Conservation (phyloP, 371 early-diverging fungal species). For the Mucor plumbeus region DNA sequence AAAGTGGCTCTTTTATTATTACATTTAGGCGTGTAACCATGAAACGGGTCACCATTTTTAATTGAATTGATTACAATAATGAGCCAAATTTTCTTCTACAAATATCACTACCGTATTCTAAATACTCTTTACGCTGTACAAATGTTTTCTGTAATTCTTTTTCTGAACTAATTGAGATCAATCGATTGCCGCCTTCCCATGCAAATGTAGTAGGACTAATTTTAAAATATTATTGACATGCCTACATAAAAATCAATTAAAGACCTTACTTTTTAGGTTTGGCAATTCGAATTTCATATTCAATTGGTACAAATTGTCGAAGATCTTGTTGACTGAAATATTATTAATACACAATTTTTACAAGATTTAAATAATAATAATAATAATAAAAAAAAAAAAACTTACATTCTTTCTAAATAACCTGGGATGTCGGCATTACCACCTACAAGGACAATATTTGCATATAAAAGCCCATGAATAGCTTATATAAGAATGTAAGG, state of each 20-base stretch:
- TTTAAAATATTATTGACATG: background rate
- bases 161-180: constrained; percentile 50
- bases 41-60: background rate
- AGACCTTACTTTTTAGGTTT: constrained; percentile 64
- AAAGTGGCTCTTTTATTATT: background rate
- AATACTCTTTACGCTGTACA: constrained; percentile 63
- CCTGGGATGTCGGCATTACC: constrained; percentile 78
- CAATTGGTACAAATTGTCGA: constrained; percentile 63
- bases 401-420: constrained; percentile 71
- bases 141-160: constrained; percentile 52
- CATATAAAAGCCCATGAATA: constrained; percentile 70
- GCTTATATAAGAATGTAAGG: constrained; percentile 34
- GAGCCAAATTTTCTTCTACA: constrained; percentile 51
- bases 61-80: constrained; percentile 14
- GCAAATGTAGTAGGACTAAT: constrained; percentile 58
- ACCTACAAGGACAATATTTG: constrained; percentile 80
- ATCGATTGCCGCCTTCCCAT: constrained; percentile 58
- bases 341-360: background rate
- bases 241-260: background rate
- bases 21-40: background rate
- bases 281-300: constrained; percentile 67
- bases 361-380: background rate
- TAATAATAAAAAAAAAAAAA: too few relatives aligned
- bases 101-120: constrained; percentile 62
- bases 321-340: constrained; percentile 57